These are phyloP conservation scores for Russula foetens DNA, from an alignment of 768 basidiomycete species.

Conservation along the genomic window DNA sequence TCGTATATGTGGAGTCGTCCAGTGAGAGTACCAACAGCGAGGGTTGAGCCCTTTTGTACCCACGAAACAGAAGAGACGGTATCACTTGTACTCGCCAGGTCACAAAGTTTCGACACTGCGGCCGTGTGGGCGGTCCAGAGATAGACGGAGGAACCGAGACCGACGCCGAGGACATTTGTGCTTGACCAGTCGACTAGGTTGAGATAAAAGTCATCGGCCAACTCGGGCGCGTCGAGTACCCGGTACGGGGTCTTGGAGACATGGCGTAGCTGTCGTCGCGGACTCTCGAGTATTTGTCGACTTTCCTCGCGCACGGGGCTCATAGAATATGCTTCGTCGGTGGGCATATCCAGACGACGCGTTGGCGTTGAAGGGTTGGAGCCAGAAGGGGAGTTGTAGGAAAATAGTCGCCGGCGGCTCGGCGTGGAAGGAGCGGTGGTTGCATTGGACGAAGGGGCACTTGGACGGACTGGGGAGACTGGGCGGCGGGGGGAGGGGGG, in stretches of 20 bases:
- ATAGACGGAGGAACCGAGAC: conserved; percentile 87
- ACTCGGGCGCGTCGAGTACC: conserved; percentile 92
- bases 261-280: conserved; percentile 68
- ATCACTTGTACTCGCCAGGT: conserved; percentile 56
- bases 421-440: conserved; percentile 35
- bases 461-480: conserved; percentile 41
- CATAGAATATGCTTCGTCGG: conserved; percentile 83
- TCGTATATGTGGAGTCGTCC: conserved; percentile 93
- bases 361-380: conserved; percentile 47
- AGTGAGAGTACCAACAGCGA: conserved; percentile 89
- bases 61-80: conserved; percentile 84
- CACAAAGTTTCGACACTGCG: conserved; percentile 85
- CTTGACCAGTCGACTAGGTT: conserved; percentile 97
- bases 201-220: conserved; percentile 97
- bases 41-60: conserved; percentile 87
- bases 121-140: conserved; percentile 96
- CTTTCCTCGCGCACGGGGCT: conserved; percentile 83
- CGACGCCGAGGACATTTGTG: conserved; percentile 92
- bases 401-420: conserved; percentile 53
- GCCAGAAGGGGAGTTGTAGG: conserved; percentile 52
- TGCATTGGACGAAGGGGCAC: conserved; percentile 23
- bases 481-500: conserved; percentile 57
- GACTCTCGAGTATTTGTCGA: conserved; percentile 75
- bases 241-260: conserved; percentile 95
- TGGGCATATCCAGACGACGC: conserved; percentile 69